phyloP scores from a whole-genome alignment of 805 yeast species.

The Martiniozyma abietophila region DNA sequence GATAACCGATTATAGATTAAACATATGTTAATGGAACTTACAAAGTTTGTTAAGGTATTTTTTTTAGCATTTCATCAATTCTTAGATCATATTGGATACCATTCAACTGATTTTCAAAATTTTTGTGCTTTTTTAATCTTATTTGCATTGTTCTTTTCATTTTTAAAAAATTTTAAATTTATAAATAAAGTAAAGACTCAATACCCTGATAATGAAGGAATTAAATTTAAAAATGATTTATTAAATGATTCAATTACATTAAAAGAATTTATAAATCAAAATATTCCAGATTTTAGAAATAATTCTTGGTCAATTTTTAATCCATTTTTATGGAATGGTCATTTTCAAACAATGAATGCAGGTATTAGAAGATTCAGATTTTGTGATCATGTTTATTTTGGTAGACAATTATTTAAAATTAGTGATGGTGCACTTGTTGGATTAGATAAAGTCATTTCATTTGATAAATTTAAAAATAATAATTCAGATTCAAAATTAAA shows the following conservation, averaged over 20 bases:
- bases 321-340: constrained; percentile 62
- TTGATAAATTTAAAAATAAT: constrained; percentile 19
- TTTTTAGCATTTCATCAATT: not conserved
- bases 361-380: constrained; percentile 43
- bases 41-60: too few relatives aligned
- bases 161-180: constrained; percentile 7
- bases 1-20: too few relatives aligned
- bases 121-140: constrained; percentile 7
- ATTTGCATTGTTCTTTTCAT: constrained; percentile 1
- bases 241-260: constrained; percentile 10
- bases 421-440: constrained; percentile 66
- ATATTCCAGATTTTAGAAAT: constrained; percentile 35
- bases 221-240: constrained; percentile 3
- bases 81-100: not conserved
- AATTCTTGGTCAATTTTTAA: constrained; percentile 45
- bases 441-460: constrained; percentile 58
- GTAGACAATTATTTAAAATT: constrained; percentile 52
- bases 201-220: constrained; percentile 9
- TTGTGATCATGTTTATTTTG: constrained; percentile 55
- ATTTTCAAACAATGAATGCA: constrained; percentile 68
- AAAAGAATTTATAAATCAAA: constrained; percentile 15
- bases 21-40: too few relatives aligned
- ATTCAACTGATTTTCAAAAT: constrained; percentile 7
- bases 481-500: constrained; percentile 17
- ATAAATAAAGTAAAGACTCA: constrained; percentile 11